A percentile compares a stretch with the other conserved stretches of the same genome.
Evolutionary conservation across 2,329 filamentous ascomycete genomes (phyloP).

Genomic region (Madurella mycetomatis): DNA sequence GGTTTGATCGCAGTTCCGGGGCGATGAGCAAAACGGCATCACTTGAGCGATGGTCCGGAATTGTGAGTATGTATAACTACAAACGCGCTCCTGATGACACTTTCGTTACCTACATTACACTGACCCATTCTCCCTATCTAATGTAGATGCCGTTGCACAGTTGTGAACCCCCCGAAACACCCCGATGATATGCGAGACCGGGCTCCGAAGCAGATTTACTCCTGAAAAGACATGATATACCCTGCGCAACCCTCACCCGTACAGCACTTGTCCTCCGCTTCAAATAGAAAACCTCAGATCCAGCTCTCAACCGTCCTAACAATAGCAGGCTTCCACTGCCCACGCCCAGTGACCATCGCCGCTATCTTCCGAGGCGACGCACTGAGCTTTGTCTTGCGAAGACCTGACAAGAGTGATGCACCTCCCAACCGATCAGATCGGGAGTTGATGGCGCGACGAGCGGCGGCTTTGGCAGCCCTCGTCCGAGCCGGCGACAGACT

Average conservation of each 20-base stretch:
- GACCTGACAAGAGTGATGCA: constrained; percentile 10
- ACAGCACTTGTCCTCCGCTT: not conserved
- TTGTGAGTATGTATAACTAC: no score
- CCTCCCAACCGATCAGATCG: not conserved
- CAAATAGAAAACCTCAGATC: not conserved
- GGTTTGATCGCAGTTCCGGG: no score
- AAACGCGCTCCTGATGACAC: not conserved
- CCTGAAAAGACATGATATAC: not conserved
- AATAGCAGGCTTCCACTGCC: not conserved
- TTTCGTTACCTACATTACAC: not conserved
- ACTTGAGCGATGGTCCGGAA: no score
- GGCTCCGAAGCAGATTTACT: not conserved
- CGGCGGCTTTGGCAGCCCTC: not conserved
- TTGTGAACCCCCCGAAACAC: not conserved
- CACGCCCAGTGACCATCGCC: not conserved
- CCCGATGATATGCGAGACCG: not conserved
- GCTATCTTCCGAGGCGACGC: constrained; percentile 12
- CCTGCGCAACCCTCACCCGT: not conserved
- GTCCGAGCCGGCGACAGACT: constrained; percentile 20
- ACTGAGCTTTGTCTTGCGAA: constrained; percentile 14
- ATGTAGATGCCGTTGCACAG: not conserved
- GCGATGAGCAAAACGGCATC: no score
- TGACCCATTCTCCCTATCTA: not conserved
- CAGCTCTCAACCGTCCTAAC: not conserved
- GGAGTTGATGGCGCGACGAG: not conserved